These are phyloP conservation scores for Dioszegia hungarica DNA, from an alignment of 768 basidiomycete species.

Conservation along the genomic window DNA sequence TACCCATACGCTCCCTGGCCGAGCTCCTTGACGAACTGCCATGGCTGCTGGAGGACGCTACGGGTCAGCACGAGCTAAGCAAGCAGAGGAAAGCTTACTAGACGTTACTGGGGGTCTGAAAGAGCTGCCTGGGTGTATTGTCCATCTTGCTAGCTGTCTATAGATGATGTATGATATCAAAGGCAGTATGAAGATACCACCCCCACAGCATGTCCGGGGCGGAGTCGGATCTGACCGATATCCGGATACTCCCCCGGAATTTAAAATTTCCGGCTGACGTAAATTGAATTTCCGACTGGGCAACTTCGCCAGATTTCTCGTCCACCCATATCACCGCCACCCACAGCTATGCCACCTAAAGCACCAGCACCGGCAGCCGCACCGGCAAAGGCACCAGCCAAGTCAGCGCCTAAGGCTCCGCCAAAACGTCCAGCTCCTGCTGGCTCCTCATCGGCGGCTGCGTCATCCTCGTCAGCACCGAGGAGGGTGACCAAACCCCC, in stretches of 20 bases:
- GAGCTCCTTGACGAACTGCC: constrained; percentile 89
- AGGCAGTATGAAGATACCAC: not conserved
- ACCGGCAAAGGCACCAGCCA: too few species aligned
- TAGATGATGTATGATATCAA: not conserved
- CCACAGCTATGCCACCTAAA: not conserved
- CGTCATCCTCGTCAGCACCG: not conserved
- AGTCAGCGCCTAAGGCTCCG: too few species aligned
- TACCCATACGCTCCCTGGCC: constrained; percentile 94
- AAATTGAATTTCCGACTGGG: too few species aligned
- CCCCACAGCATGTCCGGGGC: not conserved
- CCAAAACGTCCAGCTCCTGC: not conserved
- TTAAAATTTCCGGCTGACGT: not conserved
- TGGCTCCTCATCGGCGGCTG: not conserved
- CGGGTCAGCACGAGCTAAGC: not conserved
- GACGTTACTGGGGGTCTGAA: constrained; percentile 44
- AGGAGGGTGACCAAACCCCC: not conserved
- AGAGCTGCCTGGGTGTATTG: constrained; percentile 44
- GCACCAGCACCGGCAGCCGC: not conserved
- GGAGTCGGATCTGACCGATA: too few species aligned
- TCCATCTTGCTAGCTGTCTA: constrained; percentile 31
- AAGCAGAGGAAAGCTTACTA: constrained; percentile 29
- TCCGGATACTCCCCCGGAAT: too few species aligned
- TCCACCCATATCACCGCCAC: not conserved
- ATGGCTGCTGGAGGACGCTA: constrained; percentile 42
- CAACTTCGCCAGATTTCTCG: not conserved